Base-by-base conservation (phyloP, 2,329 filamentous ascomycete genomes). In the Venturia aucupariae region DNA sequence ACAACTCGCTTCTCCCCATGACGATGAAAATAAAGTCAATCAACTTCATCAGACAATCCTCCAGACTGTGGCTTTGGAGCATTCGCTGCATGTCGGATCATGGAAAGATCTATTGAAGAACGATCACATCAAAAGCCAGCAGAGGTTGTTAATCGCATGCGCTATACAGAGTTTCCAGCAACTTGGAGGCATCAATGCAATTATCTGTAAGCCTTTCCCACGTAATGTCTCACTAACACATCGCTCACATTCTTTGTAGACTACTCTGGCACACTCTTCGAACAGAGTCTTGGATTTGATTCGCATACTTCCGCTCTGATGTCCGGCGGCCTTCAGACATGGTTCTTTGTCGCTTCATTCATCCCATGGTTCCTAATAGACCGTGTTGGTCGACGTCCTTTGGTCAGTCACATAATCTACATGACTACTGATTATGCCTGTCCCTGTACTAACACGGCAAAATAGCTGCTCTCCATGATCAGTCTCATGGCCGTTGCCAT, bases 261-360 rank as follows among this genome's bases (percentile, higher is more conserved):
- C 69, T 81, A 81, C 64, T 74, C 78, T 3, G 75, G 74, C 17
- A 79, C 81, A 0, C 69, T 83, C 0, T 80, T 83, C 63, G 73
- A 80, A 62, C 69, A 76, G 22, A 79, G 77, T 22, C 73, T 83
- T 2, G 74, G 75, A 0, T 76, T 79, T 61, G 70, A 69, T 22
- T 68, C 74, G 1, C 74, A 78, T 54, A 76, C 81, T 69, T 78
- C 81, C 3, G 72, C 80, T 3, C 73, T 84, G 41, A 80, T 84
- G 71, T 79, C 79, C n/a, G 80, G 81, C 41, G 78, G 82, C 67
- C 72, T 82, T 15, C 78, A 82, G 70, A 81, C 80, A 0, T 79
- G 75, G 75, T 77, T 75, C 64, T 77, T 78, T 64, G 35, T 74
- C 13, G 75, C 75, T 1, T 76, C 73, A 8, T 75, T 73, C 35